Base-by-base conservation (phyloP, 768 basidiomycete species). In the Suillus hirtellus region DNA sequence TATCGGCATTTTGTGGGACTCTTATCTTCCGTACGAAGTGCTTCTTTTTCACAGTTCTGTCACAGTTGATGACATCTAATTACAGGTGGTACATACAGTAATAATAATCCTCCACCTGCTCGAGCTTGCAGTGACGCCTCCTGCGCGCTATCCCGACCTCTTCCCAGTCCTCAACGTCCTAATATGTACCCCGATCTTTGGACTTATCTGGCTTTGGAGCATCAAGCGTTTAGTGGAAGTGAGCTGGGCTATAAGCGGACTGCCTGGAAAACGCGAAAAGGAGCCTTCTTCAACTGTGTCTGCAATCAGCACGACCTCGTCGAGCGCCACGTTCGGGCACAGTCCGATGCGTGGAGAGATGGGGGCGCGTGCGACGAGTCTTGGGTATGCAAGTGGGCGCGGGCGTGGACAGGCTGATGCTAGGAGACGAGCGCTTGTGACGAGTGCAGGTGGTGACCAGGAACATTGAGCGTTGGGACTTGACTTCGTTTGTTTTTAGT, bases 121-220 rank as follows among this genome's bases (percentile, higher is more conserved):
- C 24, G 94, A 97, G 72, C 46, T 84, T 37, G 38, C 86, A 8
- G 52, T 90, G 38, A 44, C 78, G 2, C 88, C 94, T 9, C 93
- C 94, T 4, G 69, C 82, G 6, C 87, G 89, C 64, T 91, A 93
- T 66, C 96, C 93, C 0, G 93, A 96, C 73, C 74, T 97, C 46
- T 97, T 86, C 72, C 78, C 90, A 0, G 93, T 96, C 1, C 78
- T 95, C 44, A 98, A 97, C 73, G 87, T 95, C 3, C 82, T 94
- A 17, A 71, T 95, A 52, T 87, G 89, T 70, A 90, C 89, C 1
- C 89, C 87, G 1, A 86, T 96, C 19, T 96, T 98, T 72, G 84
- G 80, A 8, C 73, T 93, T 35, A 81, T 85, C n/a, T 98, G 92
- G 92, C 70, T 95, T 17, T 97, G 94, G 94, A 92, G 91, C 58